These are phyloP conservation scores for Saturnispora zaruensis DNA, from an alignment of 805 yeast genomes.

Conservation along the genomic window DNA sequence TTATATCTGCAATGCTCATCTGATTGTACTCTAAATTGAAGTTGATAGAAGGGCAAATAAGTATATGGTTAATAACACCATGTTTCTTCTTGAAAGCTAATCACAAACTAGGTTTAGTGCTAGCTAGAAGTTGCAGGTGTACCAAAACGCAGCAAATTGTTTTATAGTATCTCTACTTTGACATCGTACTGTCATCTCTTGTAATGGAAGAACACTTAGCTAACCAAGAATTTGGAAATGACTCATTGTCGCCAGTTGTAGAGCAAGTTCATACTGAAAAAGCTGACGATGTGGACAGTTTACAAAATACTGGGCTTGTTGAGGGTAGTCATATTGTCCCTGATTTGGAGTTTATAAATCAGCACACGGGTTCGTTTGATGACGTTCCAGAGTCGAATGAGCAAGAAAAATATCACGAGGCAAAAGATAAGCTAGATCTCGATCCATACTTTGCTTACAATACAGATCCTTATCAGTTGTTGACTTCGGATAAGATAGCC, in stretches of 20 bases:
- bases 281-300: not conserved
- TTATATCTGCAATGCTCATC: not conserved
- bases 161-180: not conserved
- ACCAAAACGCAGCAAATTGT: not conserved
- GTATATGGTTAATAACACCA: not conserved
- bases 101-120: too few relatives aligned
- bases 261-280: not conserved
- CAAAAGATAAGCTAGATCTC: slow-evolving; percentile 14
- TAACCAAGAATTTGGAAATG: not conserved
- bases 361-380: not conserved
- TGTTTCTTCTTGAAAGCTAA: not conserved
- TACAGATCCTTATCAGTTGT: slow-evolving; percentile 60
- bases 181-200: not conserved
- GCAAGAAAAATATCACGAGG: slow-evolving; percentile 2
- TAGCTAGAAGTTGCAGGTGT: not conserved
- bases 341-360: not conserved
- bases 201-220: not conserved
- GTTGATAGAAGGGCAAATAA: not conserved
- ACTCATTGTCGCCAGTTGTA: not conserved
- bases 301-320: not conserved
- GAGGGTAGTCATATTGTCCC: not conserved
- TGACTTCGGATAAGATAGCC: slow-evolving; percentile 56
- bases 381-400: not conserved
- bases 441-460: slow-evolving; percentile 51
- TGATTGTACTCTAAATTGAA: not conserved